Percentiles rank a stretch among this genome's conserved stretches.
Conservation (phyloP, 2,329 filamentous ascomycete species). For the Talaromyces sp. region DNA sequence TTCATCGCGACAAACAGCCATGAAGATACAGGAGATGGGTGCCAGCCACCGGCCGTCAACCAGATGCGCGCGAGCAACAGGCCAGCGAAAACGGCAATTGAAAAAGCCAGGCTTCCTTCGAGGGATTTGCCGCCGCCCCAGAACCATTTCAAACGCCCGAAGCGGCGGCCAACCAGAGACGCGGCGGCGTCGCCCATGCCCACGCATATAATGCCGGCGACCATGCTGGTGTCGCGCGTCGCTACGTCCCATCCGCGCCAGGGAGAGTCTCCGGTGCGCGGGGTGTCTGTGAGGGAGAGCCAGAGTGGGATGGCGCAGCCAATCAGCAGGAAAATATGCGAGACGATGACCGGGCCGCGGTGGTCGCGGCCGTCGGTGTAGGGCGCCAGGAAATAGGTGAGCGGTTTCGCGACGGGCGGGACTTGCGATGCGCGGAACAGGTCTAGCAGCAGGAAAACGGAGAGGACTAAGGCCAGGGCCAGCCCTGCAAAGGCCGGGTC, state of each 20-base stretch:
- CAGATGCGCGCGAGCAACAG: slow-evolving; percentile 66
- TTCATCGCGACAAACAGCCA: slow-evolving; percentile 47
- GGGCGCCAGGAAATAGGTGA: slow-evolving; percentile 81
- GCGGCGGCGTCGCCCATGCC: slow-evolving; percentile 93
- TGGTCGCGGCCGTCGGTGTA: slow-evolving; percentile 94
- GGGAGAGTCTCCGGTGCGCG: slow-evolving; percentile 51
- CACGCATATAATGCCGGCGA: slow-evolving; percentile 87
- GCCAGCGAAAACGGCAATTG: slow-evolving; percentile 69
- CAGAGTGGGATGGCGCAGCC: slow-evolving; percentile 93
- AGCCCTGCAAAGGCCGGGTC: slow-evolving; percentile 81
- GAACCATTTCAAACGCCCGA: slow-evolving; percentile 83
- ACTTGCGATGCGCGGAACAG: slow-evolving; percentile 85
- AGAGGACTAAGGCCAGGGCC: slow-evolving; percentile 72
- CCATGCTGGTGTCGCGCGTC: slow-evolving; percentile 75
- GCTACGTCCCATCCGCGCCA: slow-evolving; percentile 71
- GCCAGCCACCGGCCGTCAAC: slow-evolving; percentile 72
- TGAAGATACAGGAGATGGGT: slow-evolving; percentile 19
- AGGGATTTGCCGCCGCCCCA: slow-evolving; percentile 97
- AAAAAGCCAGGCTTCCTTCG: slow-evolving; percentile 80
- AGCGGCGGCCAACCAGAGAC: slow-evolving; percentile 80
- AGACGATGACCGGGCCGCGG: slow-evolving; percentile 88
- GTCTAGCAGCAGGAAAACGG: slow-evolving; percentile 83
- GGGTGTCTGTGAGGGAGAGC: slow-evolving; percentile 70
- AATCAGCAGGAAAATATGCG: slow-evolving; percentile 90
- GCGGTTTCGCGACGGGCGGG: slow-evolving; percentile 77